phyloP scores from a whole-genome alignment of 257 asterid species.

The Scutellaria minor region DNA sequence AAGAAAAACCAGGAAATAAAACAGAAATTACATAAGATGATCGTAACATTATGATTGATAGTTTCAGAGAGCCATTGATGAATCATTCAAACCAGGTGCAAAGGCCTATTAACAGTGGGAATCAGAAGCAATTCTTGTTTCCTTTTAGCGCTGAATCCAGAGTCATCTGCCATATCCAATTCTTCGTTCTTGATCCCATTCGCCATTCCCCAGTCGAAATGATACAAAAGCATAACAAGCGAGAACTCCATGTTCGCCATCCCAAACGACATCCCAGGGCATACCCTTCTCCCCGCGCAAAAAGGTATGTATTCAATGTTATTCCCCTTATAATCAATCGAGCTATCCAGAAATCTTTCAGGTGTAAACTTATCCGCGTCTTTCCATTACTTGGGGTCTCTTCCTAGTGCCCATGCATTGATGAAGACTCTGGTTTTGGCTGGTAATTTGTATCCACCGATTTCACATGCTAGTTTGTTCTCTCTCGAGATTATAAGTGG shows the following conservation, averaged over 20 bases:
- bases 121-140: conserved; percentile 21
- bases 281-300: conserved; percentile 41
- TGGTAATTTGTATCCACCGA: conserved; percentile 30
- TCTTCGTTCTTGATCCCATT: conserved; percentile 15
- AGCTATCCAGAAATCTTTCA: conserved; percentile 30
- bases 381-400: conserved; percentile 41
- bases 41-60: too few species aligned
- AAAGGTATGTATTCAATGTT: conserved; percentile 38
- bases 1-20: too few species aligned
- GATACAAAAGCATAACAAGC: conserved; percentile 33
- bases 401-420: conserved; percentile 36
- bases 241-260: conserved; percentile 30
- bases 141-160: conserved; percentile 32
- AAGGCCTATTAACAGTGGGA: conserved; percentile 22
- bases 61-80: background rate
- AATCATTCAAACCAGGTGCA: background rate
- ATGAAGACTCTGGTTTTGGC: conserved; percentile 26
- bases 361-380: conserved; percentile 34
- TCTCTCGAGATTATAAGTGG: conserved; percentile 35
- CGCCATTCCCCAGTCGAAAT: conserved; percentile 41
- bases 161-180: conserved; percentile 39
- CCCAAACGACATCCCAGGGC: conserved; percentile 40
- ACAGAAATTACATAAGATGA: too few species aligned
- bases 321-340: conserved; percentile 27
- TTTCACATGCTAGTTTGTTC: background rate